A percentile compares a stretch with the other conserved stretches of the same genome.
Conservation (phyloP, 352 stramenopile genomes). For the Peronospora tabacina region DNA sequence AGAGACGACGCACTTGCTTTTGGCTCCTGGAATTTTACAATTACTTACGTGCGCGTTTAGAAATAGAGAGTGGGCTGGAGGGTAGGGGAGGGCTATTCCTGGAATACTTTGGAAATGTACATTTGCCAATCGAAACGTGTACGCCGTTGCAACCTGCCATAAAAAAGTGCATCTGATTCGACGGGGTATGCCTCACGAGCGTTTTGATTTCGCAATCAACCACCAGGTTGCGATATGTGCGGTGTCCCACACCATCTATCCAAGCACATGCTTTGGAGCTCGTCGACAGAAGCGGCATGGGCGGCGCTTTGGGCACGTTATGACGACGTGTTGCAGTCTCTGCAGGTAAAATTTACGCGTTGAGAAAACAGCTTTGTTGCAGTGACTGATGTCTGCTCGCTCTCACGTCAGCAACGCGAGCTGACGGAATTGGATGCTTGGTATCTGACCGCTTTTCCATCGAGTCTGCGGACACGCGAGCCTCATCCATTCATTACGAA, state of each 20-base stretch:
- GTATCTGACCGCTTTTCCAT: constrained; percentile 39
- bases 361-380: neutral
- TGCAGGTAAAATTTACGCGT: constrained; percentile 22
- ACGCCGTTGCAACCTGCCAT: neutral
- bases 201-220: neutral
- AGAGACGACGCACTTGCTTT: neutral
- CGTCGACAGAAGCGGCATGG: constrained; percentile 31
- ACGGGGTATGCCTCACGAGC: neutral
- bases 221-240: neutral
- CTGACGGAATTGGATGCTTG: constrained; percentile 53
- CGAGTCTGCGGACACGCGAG: constrained; percentile 37
- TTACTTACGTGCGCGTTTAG: constrained; percentile 14
- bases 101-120: constrained; percentile 1
- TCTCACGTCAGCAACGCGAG: constrained; percentile 36
- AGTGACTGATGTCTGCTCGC: constrained; percentile 4
- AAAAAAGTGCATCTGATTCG: neutral
- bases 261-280: constrained; percentile 24
- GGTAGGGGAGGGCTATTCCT: constrained; percentile 6
- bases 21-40: constrained; percentile 15
- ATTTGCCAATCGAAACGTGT: neutral
- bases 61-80: constrained; percentile 13
- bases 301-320: constrained; percentile 33
- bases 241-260: constrained; percentile 12
- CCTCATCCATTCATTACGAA: constrained; percentile 46
- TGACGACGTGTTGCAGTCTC: constrained; percentile 28